Base-by-base conservation (phyloP, 2,329 filamentous ascomycete species). In the Colletotrichum aenigma region DNA sequence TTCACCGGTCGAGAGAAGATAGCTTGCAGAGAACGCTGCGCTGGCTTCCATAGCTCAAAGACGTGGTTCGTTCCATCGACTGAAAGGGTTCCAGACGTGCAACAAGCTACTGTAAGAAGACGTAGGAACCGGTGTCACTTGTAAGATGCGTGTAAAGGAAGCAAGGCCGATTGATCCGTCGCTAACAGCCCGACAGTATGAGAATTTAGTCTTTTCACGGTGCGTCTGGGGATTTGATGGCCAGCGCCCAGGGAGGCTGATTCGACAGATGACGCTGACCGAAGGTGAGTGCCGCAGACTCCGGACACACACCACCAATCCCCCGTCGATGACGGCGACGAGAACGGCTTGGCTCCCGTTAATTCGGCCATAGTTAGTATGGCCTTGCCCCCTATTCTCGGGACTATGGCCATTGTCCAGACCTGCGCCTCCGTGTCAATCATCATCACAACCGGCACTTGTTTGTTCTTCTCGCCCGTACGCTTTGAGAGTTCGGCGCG, bases 241-340 rank as follows among this genome's bases (percentile, higher is more conserved):
- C 73, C 32, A 55, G 18, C 34, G 43, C 70, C 43, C 26, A 36
- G 58, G 32, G 38, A 48, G 26, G 58, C 69, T 75, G 72, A 64
- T 52, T 66, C 68, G 18, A 64, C 43, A 48, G 18, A 73, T 73
- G 74, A 76, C 74, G 74, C 70, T 74, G 70, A 74, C 74, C 65
- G 58, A 69, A 52, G 70, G 74, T 75, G 43, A 75, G 55, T 73
- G 61, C 72, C 72, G 72, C 43, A 58, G 56, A 71, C 52, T 71
- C 72, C 68, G 69, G 64, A 62, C 58, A 64, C 72, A 67, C 56
- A 75, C 30, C 60, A 65, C 58, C 71, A 67, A 56, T 64, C 62
- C 26, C 70, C 64, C 43, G 34, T 74, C 55, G 58, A 74, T 74
- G 58, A 69, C 74, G 64, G 64, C 34, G 70, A 76, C 70, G 32